These are phyloP conservation scores for Toxoplasma gondii DNA, from an alignment of 169 alveolate species.

Conservation along the genomic window DNA sequence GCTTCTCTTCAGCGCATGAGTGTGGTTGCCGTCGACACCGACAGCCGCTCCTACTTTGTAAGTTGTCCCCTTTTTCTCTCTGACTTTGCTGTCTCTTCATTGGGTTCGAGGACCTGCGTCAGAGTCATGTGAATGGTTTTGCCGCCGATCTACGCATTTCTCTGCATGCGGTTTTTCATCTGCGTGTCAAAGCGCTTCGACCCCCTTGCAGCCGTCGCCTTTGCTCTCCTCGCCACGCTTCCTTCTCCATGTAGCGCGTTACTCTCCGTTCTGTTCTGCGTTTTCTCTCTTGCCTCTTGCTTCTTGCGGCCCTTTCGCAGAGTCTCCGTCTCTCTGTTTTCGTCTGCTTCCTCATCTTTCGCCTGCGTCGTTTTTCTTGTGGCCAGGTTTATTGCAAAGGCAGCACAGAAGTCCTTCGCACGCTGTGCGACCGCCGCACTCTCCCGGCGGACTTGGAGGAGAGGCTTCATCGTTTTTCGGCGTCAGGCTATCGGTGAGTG, in stretches of 20 bases:
- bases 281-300: too few relatives aligned
- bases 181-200: too few relatives aligned
- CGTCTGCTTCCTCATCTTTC: not conserved
- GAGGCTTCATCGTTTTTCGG: not conserved
- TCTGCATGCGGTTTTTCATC: too few relatives aligned
- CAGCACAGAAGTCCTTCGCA: not conserved
- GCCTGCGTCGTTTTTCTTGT: not conserved
- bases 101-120: not conserved
- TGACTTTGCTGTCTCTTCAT: not conserved
- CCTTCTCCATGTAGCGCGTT: not conserved
- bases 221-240: too few relatives aligned
- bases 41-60: not conserved
- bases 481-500: slow-evolving; percentile 18
- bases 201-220: too few relatives aligned
- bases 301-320: too few relatives aligned
- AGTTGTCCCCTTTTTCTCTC: not conserved
- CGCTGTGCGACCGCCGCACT: slow-evolving; percentile 2
- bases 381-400: slow-evolving; percentile 32
- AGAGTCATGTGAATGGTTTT: not conserved
- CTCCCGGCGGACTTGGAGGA: slow-evolving; percentile 28
- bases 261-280: not conserved
- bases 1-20: slow-evolving; percentile 33
- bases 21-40: not conserved
- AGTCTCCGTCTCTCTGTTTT: too few relatives aligned
- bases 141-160: too few relatives aligned